These are phyloP conservation scores for Chaetomium cochliodes DNA, from an alignment of 495 filamentous ascomycete species.

Conservation along the genomic window DNA sequence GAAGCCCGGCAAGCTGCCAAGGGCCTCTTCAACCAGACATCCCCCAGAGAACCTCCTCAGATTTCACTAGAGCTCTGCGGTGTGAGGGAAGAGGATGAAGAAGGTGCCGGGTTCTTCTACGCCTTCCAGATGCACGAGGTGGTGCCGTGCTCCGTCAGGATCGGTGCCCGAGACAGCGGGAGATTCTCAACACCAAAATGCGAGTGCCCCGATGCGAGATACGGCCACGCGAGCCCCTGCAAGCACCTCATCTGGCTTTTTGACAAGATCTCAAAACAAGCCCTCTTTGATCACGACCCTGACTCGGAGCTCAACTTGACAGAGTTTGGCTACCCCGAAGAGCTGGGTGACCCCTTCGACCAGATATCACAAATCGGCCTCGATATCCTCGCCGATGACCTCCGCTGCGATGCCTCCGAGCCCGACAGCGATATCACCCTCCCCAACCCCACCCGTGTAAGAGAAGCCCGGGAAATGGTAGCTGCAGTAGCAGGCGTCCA, in stretches of 20 bases:
- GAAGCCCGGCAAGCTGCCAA: slow-evolving; percentile 28
- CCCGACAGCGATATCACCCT: slow-evolving; percentile 31
- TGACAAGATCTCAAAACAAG: slow-evolving; percentile 45
- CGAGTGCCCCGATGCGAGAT: slow-evolving; percentile 40
- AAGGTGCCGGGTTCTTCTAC: slow-evolving; percentile 42
- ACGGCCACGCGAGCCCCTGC: slow-evolving; percentile 37
- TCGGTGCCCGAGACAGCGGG: slow-evolving; percentile 37
- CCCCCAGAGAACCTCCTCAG: slow-evolving; percentile 33
- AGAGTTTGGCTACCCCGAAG: slow-evolving; percentile 39
- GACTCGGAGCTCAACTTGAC: slow-evolving; percentile 38
- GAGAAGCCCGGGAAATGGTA: slow-evolving; percentile 46
- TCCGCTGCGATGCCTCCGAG: slow-evolving; percentile 43
- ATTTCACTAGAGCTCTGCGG: slow-evolving; percentile 47
- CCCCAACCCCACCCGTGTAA: slow-evolving; percentile 37
- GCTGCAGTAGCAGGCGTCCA: slow-evolving; percentile 41
- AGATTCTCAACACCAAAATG: slow-evolving; percentile 42
- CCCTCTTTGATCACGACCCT: slow-evolving; percentile 39
- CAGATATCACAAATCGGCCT: slow-evolving; percentile 45
- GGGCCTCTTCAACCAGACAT: slow-evolving; percentile 26
- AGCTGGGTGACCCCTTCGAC: slow-evolving; percentile 45
- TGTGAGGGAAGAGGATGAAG: slow-evolving; percentile 33
- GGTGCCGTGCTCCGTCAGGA: slow-evolving; percentile 46
- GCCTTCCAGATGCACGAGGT: slow-evolving; percentile 50
- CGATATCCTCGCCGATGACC: slow-evolving; percentile 46
- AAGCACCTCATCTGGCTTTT: slow-evolving; percentile 52